Evolutionary conservation across 2,329 filamentous ascomycete genomes (phyloP).

Genomic region (Clarireedia hainanense): DNA sequence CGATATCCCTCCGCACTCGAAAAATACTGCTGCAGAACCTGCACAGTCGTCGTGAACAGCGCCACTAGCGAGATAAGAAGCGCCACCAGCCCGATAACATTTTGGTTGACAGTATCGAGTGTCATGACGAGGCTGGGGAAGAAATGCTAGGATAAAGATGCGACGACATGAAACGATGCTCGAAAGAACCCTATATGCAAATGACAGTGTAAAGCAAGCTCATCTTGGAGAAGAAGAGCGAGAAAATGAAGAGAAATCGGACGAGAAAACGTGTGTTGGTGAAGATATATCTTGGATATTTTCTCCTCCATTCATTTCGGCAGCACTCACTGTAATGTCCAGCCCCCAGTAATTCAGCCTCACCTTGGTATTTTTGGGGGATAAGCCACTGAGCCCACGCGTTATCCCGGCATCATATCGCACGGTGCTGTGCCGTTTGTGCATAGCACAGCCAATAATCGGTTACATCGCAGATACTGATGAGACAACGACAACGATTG

Average conservation of each 20-base stretch:
- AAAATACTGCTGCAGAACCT: constrained; percentile 32
- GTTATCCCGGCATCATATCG: not conserved
- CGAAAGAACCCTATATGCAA: not conserved
- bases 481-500: too few relatives aligned
- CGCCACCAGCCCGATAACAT: constrained; percentile 27
- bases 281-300: not conserved
- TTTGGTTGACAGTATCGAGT: constrained; percentile 23
- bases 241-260: not conserved
- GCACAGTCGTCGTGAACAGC: constrained; percentile 27
- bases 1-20: constrained; percentile 33
- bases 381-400: not conserved
- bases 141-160: not conserved
- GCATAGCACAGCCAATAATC: too few relatives aligned
- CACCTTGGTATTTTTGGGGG: not conserved
- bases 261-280: not conserved
- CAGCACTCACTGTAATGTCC: not conserved
- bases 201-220: not conserved
- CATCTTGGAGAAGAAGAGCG: not conserved
- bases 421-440: not conserved
- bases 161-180: not conserved
- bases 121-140: constrained; percentile 3
- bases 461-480: too few relatives aligned
- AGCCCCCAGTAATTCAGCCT: not conserved
- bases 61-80: constrained; percentile 31
- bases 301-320: not conserved